phyloP scores from a whole-genome alignment of 345 rosid genomes.

The Citrus medica region DNA sequence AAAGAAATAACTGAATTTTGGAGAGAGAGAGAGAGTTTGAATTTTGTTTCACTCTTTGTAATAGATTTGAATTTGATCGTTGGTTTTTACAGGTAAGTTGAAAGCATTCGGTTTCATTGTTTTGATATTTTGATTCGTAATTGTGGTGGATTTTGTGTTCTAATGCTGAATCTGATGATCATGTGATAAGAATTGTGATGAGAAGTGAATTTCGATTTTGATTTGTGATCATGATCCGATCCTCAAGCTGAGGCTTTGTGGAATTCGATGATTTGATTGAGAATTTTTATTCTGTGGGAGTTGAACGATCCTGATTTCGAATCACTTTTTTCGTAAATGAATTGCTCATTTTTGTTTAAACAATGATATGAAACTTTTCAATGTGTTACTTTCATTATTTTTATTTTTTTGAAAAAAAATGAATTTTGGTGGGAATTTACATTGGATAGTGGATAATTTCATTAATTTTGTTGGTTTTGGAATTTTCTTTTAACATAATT shows the following conservation, averaged over 20 bases:
- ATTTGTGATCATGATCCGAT: slow-evolving; percentile 41
- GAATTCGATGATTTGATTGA: background rate
- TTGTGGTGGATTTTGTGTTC: slow-evolving; percentile 12
- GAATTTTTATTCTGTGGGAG: slow-evolving; percentile 5
- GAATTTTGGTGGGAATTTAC: background rate
- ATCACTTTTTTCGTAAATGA: background rate
- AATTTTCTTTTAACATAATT: no score
- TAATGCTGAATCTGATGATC: slow-evolving; percentile 18
- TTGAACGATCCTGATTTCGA: background rate
- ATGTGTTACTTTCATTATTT: background rate
- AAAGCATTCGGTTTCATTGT: background rate
- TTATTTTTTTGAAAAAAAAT: background rate
- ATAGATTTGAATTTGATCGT: slow-evolving; percentile 12
- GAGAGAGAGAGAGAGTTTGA: background rate
- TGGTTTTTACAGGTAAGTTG: slow-evolving; percentile 26
- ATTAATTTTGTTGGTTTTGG: background rate
- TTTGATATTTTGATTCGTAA: slow-evolving; percentile 1
- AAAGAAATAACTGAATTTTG: background rate
- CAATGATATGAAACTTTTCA: background rate
- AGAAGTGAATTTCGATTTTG: slow-evolving; percentile 6
- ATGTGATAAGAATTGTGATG: background rate
- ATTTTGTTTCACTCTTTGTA: background rate
- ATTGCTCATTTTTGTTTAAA: background rate
- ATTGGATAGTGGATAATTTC: slow-evolving; percentile 11
- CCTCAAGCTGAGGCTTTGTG: slow-evolving; percentile 8